phyloP scores from a whole-genome alignment of 139 green algal species.

The Protoeuglena noctilucae region DNA sequence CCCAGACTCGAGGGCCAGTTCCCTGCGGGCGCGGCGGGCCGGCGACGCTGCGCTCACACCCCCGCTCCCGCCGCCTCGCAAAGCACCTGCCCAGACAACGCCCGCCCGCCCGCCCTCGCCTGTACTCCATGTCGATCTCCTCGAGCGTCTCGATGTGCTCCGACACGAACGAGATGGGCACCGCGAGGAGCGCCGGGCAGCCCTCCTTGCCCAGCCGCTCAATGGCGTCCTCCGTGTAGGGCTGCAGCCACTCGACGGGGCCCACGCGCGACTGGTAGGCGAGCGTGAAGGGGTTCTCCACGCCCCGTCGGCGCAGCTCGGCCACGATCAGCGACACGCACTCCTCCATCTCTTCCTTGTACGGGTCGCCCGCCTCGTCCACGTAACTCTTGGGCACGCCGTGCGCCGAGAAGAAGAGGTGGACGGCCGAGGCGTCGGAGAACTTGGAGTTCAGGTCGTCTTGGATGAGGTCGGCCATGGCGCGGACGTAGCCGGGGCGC shows the following conservation, averaged over 20 bases:
- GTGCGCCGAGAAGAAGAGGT: conserved; percentile 94
- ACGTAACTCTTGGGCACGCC: conserved; percentile 93
- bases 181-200: conserved; percentile 64
- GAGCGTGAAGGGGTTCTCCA: conserved; percentile 78
- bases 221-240: conserved; percentile 95
- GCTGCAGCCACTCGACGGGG: conserved; percentile 88
- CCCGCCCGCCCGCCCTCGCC: conserved; percentile 23
- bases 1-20: conserved; percentile 60
- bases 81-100: conserved; percentile 8
- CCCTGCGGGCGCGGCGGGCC: conserved; percentile 5
- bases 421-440: conserved; percentile 13
- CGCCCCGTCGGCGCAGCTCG: conserved; percentile 45
- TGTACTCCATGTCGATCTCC: conserved; percentile 98
- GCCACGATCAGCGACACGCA: conserved; percentile 88
- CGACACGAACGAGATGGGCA: conserved; percentile 92
- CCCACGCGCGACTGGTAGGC: conserved; percentile 94
- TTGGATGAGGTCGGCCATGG: conserved; percentile 88
- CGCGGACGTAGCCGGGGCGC: conserved; percentile 72
- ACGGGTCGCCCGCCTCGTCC: conserved; percentile 85
- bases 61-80: neutral
- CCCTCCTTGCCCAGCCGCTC: conserved; percentile 55
- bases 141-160: conserved; percentile 99
- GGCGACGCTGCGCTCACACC: neutral
- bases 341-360: conserved; percentile 98
- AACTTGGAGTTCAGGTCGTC: conserved; percentile 45